Percentiles rank a stretch among this genome's conserved stretches.
Evolutionary conservation across 345 rosid species (phyloP).

Genomic region (Eucalyptus cloeziana): DNA sequence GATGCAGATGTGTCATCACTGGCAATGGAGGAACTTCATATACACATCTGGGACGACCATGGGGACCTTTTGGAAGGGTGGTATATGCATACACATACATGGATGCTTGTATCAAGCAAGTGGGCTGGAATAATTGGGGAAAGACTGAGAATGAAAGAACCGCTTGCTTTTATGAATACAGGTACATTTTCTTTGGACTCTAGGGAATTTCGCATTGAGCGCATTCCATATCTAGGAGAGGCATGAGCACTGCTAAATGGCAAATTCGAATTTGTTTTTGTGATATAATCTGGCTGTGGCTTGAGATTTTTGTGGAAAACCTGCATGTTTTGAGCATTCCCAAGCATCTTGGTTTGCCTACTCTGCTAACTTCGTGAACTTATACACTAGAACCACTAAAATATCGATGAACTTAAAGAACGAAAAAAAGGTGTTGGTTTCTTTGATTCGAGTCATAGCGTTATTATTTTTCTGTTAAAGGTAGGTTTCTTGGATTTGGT

Average conservation of each 20-base stretch:
- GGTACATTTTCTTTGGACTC: slow-evolving; percentile 17
- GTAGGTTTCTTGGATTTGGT: not conserved
- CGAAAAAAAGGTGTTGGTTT: not conserved
- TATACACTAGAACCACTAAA: not conserved
- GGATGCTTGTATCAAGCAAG: slow-evolving; percentile 61
- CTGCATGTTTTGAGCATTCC: not conserved
- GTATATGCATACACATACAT: slow-evolving; percentile 71
- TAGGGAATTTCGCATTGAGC: not conserved
- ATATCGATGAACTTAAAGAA: not conserved
- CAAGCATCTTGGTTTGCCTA: not conserved
- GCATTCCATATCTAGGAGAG: not conserved
- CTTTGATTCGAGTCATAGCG: not conserved
- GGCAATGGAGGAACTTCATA: slow-evolving; percentile 69
- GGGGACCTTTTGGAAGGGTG: slow-evolving; percentile 97
- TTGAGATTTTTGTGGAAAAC: not conserved
- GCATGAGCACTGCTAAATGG: not conserved
- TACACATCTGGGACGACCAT: slow-evolving; percentile 74
- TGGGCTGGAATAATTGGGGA: slow-evolving; percentile 93
- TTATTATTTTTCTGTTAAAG: not conserved
- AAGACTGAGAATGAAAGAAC: slow-evolving; percentile 86
- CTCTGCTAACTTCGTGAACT: not conserved
- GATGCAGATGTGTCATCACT: slow-evolving; percentile 77
- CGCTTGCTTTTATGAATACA: slow-evolving; percentile 92
- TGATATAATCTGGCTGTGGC: not conserved
- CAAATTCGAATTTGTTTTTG: not conserved